Base-by-base conservation (phyloP, 805 yeast species). In the Wickerhamomyces subpelliculosus region DNA sequence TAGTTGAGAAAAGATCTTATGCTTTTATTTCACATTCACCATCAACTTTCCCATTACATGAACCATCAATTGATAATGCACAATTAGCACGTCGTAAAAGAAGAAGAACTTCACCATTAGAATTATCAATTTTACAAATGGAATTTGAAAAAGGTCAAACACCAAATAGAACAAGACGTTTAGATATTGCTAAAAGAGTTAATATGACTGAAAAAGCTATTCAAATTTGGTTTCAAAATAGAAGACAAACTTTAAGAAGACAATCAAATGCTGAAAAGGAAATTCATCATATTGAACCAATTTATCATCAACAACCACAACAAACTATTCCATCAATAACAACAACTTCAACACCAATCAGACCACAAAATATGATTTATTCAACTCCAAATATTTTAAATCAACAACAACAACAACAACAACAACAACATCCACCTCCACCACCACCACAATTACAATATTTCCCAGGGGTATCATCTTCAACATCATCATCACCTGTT, bases 151-250 rank as follows among this genome's bases (percentile, higher is more conserved):
- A 65, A 35, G 88, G 95, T 42, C 68, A 78, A 32, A 86, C 95
- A 35, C 98, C 98, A 33, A 81, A 83, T 55, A 82, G 80, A 57
- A 63, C 71, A 32, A 72, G 82, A 54, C 76, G 97, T 49, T 68
- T 75, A 32, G 84, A 80, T 46, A 84, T 93, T 47, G 96, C 97
- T 5, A 60, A 65, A 23, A 75, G 69, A 46, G 94, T 93, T 29
- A 80, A 79, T 48, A 93, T 93, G 97, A 78, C 90, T n/a, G 97
- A 89, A 60, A 87, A 89, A 60, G 96, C 97, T 2, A 95, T 93
- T 26, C 98, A 93, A 65, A 87, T 90, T 45, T 93, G 98, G 98
- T 93, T 93, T 65, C 98, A 93, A 64, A 93, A 93, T 62, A 84
- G 80, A 60, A 76, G 98, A 60, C 97, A 90, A 62, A 73, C 89